Base-by-base conservation (phyloP, 805 yeast genomes). In the Ogataea paraovalis region DNA sequence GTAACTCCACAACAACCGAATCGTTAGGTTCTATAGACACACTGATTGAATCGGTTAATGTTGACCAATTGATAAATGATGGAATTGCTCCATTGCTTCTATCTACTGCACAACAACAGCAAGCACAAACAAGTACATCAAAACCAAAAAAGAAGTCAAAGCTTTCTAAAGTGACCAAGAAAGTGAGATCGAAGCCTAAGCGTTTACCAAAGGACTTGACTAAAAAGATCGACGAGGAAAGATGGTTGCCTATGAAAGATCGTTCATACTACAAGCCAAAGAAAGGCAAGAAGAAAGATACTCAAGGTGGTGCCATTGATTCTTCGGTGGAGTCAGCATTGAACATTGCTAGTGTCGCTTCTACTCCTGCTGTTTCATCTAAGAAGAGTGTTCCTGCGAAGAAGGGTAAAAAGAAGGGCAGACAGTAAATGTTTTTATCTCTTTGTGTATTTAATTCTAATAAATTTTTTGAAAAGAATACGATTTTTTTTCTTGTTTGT, bases 221-320 rank as follows among this genome's bases (percentile, higher is more conserved):
- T 13, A 51, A 47, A 39, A 58, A 57, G 48, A 71, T 78, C 3
- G 85, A 84, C 56, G 76, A 79, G 16, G 97, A 91, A 66, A 83
- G 97, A 69, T 91, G 98, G 98, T 66, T 92, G 43, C 96, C 97
- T 20, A 58, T 86, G 75, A 85, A 82, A 62, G 95, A 91, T 62
- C 80, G 98, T 65, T 78, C 90, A 6, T 80, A 83, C 57, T 90
- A 85, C 69, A 87, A 81, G 65, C 87, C 95, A 13, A 85, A 87
- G 61, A 82, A 80, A 70, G 79, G 82, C 54, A 84, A 80, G 63
- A 76, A 74, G 55, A 75, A 73, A 52, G 79, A 74, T 42, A 79
- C 85, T 0, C 87, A 82, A 62, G 89, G 87, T 58, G 84, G 83
- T 36, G 54, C 66, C 28, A 76, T 76, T 13, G 82, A 78, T 58